phyloP scores from a whole-genome alignment of 148 eudicot species.

The Agrostemma githago region DNA sequence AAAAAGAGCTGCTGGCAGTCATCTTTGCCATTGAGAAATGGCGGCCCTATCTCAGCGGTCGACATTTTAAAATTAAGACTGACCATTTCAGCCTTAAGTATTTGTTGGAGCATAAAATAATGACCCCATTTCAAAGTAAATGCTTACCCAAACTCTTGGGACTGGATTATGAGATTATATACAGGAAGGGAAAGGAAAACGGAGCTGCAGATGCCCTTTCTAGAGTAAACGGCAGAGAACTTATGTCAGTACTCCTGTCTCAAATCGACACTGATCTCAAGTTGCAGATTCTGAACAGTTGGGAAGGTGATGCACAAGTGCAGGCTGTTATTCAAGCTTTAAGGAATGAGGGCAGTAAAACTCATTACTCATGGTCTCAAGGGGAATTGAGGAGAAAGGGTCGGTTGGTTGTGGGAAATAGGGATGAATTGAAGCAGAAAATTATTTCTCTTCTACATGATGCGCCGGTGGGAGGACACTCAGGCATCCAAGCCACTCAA shows the following conservation, averaged over 20 bases:
- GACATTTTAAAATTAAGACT: neutral
- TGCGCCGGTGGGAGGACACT: too few relatives aligned
- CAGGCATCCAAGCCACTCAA: too few relatives aligned
- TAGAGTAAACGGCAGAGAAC: neutral
- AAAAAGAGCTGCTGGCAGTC: neutral
- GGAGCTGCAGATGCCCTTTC: conserved; percentile 1
- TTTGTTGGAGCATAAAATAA: neutral
- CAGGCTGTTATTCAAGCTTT: too few relatives aligned
- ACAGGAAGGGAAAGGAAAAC: conserved; percentile 5
- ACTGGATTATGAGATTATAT: neutral
- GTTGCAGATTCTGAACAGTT: too few relatives aligned
- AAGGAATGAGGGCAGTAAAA: too few relatives aligned
- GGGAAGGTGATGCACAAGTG: too few relatives aligned
- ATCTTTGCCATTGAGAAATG: conserved; percentile 3
- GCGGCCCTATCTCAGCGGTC: neutral
- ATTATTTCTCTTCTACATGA: too few relatives aligned
- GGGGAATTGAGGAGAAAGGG: too few relatives aligned
- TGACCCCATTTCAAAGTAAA: neutral
- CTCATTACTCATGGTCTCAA: too few relatives aligned
- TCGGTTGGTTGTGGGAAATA: too few relatives aligned
- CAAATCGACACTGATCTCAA: neutral
- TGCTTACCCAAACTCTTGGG: conserved; percentile 3
- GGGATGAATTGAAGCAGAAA: too few relatives aligned
- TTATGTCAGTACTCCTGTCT: neutral
- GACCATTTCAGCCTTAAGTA: neutral